Base-by-base conservation (phyloP, 331 rosid species). In the Malus hybrid region DNA sequence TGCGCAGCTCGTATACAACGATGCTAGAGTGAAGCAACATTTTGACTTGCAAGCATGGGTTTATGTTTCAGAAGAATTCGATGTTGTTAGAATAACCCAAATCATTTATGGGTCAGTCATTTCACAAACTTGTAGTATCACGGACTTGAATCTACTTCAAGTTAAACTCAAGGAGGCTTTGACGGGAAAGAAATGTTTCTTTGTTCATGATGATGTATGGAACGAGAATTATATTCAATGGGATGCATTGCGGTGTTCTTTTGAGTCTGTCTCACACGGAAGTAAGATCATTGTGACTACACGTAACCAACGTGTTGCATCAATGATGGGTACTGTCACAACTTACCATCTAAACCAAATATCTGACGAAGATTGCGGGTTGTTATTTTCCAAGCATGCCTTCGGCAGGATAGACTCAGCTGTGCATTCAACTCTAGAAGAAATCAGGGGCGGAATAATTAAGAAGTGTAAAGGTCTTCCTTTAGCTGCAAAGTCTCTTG, bases 161-260 rank as follows among this genome's bases (percentile, higher is more conserved):
- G 65, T 54, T 32, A 20, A 29, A 31, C 12, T 85, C 10, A 73
- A 10, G 16, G 69, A 52, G 7, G 28, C 48, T 3, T 67, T 76
- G 60, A 27, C n/a, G 7, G 71, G 54, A 13, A 67, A 76, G 74
- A 52, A 60, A 10, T 69, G 64, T 52, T 55, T 85, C n/a, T 28
- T 85, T 2, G 86, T 85, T 57, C 52, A 76, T 18, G 88, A 85
- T 18, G 84, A 85, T 42, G 82, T 85, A 2, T 82, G 84, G 84
- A 65, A 67, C 11, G 64, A 70, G 70, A 62, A 70, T 13, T 6
- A 39, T 19, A 27, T 11, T 1, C 42, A 52, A 1, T 85, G 89
- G 83, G 24, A 52, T 1, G 19, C 6, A 18, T 67, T 85, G 18
- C 56, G 9, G 9, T 28, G 59, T n/a, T 54, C 69, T 39, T 69